Base-by-base conservation (phyloP, 1,284 basidiomycete species). In the Takashimella tepidaria region DNA sequence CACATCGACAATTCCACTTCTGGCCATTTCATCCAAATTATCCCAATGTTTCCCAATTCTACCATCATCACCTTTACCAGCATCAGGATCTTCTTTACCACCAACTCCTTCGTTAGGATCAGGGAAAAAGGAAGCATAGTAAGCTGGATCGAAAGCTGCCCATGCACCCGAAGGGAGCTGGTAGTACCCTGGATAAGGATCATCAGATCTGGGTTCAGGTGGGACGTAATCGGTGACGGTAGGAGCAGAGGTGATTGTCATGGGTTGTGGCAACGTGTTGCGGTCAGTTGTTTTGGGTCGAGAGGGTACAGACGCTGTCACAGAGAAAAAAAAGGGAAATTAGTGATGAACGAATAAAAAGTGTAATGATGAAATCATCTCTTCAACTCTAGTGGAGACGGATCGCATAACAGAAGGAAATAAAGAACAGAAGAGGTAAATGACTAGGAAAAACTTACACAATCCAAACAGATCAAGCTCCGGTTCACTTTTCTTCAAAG, bases 161-260 rank as follows among this genome's bases (percentile, higher is more conserved):
- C 89, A 92, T 47, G 79, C 68, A 10, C 89, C 89, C 1, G 86
- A 85, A 0, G 89, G 88, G 23, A 87, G 80, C 58, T 86, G 83
- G 71, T 93, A 92, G 76, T 92, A 93, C 2, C 90, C 90, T 2
- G 90, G 90, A 71, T 92, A 91, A 19, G 83, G 82, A 68, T 92
- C 90, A 20, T 79, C 77, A 1, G 82, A 79, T 3, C 83, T 86
- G 0, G 90, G 90, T 51, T 84, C 82, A 1, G 89, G 89, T 0
- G 86, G 84, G 40, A 82, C 78, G 65, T 86, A 91, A 48, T 85
- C 84, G 13, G 68, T 59, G 2, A 73, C 72, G 5, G 61, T 50
- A 0, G 74, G 73, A 1, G 74, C 74, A 4, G 74, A 72, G 16
- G 55, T 51, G 21, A 72, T 63, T 44, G 67, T 67, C 1, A 64